Evolutionary conservation across 2,329 filamentous ascomycete genomes (phyloP).

Genomic region (Proliferodiscus dingleyae): DNA sequence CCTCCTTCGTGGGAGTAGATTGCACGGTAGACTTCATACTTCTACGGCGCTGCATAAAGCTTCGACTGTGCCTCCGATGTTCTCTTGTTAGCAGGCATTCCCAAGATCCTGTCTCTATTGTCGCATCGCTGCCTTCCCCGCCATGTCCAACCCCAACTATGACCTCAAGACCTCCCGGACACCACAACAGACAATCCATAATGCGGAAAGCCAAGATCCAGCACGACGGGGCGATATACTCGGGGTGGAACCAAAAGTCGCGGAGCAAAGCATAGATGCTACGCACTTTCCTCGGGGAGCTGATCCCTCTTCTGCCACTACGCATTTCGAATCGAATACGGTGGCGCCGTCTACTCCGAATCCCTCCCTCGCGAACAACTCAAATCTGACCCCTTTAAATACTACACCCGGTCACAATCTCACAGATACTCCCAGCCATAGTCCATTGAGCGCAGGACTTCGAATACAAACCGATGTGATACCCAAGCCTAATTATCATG

Average conservation of each 20-base stretch:
- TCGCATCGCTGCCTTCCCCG: conserved; percentile 6
- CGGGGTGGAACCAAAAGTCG: conserved; percentile 15
- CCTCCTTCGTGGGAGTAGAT: conserved; percentile 14
- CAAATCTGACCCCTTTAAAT: conserved; percentile 21
- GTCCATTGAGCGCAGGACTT: conserved; percentile 28
- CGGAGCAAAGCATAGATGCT: conserved; percentile 11
- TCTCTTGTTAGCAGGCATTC: no score
- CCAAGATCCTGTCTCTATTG: no score
- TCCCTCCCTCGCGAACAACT: conserved; percentile 6
- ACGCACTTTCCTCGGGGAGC: conserved; percentile 7
- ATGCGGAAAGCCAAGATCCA: conserved; percentile 7
- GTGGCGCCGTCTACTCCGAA: conserved; percentile 35
- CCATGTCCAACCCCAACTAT: conserved; percentile 24
- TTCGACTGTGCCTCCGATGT: no score
- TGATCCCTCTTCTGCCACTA: conserved; percentile 8
- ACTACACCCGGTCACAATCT: conserved; percentile 19
- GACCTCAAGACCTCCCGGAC: conserved; percentile 16
- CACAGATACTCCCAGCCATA: conserved; percentile 15
- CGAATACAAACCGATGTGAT: conserved; percentile 35
- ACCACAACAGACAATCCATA: conserved; percentile 11
- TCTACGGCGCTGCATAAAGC: no score
- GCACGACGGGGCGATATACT: conserved; percentile 4
- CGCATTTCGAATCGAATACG: conserved; percentile 35
- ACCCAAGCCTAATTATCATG: conserved; percentile 22
- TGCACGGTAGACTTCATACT: conserved; percentile 2